A percentile compares a stretch with the other conserved stretches of the same genome.
phyloP scores from a whole-genome alignment of 1,284 basidiomycete genomes.

The Sporisorium iseilematis-ciliati region DNA sequence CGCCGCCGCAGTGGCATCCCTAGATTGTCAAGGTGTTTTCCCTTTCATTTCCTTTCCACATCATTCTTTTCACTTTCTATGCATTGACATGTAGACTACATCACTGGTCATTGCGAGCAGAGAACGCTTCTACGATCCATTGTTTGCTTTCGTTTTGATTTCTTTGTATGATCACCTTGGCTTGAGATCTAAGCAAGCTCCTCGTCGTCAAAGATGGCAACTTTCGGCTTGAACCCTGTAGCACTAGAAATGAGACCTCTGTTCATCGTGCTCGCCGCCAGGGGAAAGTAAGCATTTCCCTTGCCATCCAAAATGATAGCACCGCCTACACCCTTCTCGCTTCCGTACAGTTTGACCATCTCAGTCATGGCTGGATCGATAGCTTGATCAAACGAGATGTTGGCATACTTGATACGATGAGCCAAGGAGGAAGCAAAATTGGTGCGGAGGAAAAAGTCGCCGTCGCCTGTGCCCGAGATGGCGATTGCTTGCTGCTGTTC shows the following conservation, averaged over 20 bases:
- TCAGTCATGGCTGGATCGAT: constrained; percentile 74
- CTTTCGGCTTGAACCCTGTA: constrained; percentile 77
- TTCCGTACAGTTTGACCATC: constrained; percentile 75
- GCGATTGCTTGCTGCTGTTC: constrained; percentile 74
- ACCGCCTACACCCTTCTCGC: constrained; percentile 78
- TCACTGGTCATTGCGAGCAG: too few species aligned
- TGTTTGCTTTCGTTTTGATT: too few species aligned
- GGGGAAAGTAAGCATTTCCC: constrained; percentile 71
- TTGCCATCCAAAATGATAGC: constrained; percentile 77
- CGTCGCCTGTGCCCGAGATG: constrained; percentile 83
- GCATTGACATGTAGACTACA: too few species aligned
- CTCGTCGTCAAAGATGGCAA: constrained; percentile 82
- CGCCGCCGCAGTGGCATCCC: too few species aligned
- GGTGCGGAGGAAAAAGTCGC: constrained; percentile 83
- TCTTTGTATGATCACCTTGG: too few species aligned
- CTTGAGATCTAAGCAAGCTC: constrained; percentile 40
- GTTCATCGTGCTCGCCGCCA: constrained; percentile 84
- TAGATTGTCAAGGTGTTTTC: too few species aligned
- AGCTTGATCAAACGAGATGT: constrained; percentile 72
- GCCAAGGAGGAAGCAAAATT: constrained; percentile 78
- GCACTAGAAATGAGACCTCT: constrained; percentile 77
- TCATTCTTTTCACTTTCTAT: too few species aligned
- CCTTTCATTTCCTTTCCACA: too few species aligned
- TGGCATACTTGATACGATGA: constrained; percentile 75
- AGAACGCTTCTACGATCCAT: too few species aligned